Evolutionary conservation across 306 rosid species (phyloP).

Genomic region (Medicago ruthenica): DNA sequence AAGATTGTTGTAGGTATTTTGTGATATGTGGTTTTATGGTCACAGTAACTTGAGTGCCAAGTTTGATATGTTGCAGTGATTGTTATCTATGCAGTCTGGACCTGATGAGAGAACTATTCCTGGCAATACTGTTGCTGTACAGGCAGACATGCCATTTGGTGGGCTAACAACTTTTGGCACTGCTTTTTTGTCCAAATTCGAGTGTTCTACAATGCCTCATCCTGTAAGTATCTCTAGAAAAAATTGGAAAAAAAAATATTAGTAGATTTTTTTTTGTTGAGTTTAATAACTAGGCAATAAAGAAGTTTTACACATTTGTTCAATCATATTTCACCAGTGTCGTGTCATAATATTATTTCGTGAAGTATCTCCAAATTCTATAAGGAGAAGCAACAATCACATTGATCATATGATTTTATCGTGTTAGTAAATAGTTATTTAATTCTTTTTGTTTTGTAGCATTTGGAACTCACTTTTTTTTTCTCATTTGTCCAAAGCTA

Average conservation of each 20-base stretch:
- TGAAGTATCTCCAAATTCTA: neutral
- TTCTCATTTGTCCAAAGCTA: constrained; percentile 52
- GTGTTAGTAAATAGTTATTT: neutral
- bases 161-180: constrained; percentile 93
- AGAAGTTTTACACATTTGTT: neutral
- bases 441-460: constrained; percentile 8
- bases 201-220: constrained; percentile 98
- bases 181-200: constrained; percentile 90
- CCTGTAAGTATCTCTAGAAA: constrained; percentile 60
- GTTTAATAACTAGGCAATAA: neutral
- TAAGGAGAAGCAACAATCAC: neutral
- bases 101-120: constrained; percentile 97
- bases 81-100: constrained; percentile 68
- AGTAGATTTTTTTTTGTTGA: neutral
- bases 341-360: neutral
- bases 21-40: too few relatives aligned
- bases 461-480: constrained; percentile 26
- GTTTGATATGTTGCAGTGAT: constrained; percentile 25
- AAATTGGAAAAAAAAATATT: neutral
- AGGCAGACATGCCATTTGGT: constrained; percentile 93
- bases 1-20: too few relatives aligned
- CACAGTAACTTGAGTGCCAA: neutral
- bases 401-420: neutral
- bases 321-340: neutral
- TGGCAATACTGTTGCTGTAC: constrained; percentile 95